Conservation (phyloP, 495 filamentous ascomycete species). For the Talaromyces stipitatus region DNA sequence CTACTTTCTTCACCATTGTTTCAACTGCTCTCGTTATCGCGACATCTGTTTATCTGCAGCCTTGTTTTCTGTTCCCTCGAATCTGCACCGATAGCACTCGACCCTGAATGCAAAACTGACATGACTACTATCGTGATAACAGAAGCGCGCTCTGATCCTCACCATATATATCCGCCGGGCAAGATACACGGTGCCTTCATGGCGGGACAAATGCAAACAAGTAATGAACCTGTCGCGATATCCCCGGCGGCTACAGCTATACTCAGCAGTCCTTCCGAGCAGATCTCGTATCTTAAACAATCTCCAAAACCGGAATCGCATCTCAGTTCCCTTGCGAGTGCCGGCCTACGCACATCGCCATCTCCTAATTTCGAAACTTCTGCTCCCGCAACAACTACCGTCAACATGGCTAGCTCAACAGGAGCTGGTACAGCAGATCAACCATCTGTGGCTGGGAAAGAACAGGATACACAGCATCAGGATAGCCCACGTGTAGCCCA, state of each 20-base stretch:
- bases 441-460: constrained; percentile 25
- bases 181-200: constrained; percentile 32
- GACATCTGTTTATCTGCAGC: not conserved
- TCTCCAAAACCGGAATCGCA: constrained; percentile 32
- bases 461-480: constrained; percentile 19
- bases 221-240: constrained; percentile 34
- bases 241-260: constrained; percentile 24
- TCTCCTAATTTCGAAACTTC: constrained; percentile 11
- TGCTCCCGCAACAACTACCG: not conserved
- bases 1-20: not conserved
- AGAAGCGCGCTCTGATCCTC: constrained; percentile 54
- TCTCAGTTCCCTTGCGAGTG: constrained; percentile 39
- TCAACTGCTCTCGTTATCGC: not conserved
- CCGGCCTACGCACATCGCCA: constrained; percentile 37
- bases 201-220: constrained; percentile 42
- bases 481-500: constrained; percentile 37
- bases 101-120: constrained; percentile 45
- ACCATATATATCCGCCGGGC: constrained; percentile 27
- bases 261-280: constrained; percentile 21
- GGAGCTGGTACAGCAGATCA: constrained; percentile 21
- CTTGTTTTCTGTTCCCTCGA: not conserved
- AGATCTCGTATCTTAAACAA: constrained; percentile 28
- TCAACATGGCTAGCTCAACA: not conserved
- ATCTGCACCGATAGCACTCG: not conserved
- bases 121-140: constrained; percentile 61